A percentile compares a stretch with the other conserved stretches of the same genome.
phyloP scores from a whole-genome alignment of 1,139 yeast species.

The Protomyces macrosporus region DNA sequence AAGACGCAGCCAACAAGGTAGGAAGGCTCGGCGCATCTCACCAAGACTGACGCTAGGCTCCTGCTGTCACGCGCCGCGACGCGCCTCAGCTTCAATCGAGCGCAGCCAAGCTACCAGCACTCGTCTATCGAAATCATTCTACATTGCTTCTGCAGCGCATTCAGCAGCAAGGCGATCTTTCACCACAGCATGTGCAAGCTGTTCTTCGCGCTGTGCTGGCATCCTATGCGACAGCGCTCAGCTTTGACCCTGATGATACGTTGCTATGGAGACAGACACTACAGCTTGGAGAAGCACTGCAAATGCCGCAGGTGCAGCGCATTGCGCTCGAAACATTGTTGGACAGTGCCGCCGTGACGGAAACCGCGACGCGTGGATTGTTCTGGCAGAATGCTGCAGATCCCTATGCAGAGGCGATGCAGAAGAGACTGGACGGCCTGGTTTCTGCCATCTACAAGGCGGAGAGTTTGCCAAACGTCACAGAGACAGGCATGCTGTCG shows the following conservation, averaged over 20 bases:
- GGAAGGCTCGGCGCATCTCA: not conserved
- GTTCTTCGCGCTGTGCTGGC: conserved; percentile 11
- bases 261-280: conserved; percentile 33
- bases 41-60: not conserved
- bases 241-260: conserved; percentile 38
- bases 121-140: conserved; percentile 54
- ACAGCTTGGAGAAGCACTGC: conserved; percentile 26
- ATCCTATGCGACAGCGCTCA: conserved; percentile 36
- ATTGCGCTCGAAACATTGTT: conserved; percentile 27
- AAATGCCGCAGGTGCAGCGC: conserved; percentile 25
- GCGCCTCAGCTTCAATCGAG: conserved; percentile 5
- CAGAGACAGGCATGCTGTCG: not conserved
- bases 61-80: not conserved
- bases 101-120: conserved; percentile 5
- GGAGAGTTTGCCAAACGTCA: not conserved
- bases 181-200: not conserved
- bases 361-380: not conserved
- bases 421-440: not conserved
- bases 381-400: not conserved
- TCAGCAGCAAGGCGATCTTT: conserved; percentile 12
- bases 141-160: conserved; percentile 49
- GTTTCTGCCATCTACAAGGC: not conserved
- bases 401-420: not conserved
- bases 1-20: conserved; percentile 24
- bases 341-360: not conserved